phyloP scores from a whole-genome alignment of 179 eudicot genomes.

The Carnegiea gigantea region DNA sequence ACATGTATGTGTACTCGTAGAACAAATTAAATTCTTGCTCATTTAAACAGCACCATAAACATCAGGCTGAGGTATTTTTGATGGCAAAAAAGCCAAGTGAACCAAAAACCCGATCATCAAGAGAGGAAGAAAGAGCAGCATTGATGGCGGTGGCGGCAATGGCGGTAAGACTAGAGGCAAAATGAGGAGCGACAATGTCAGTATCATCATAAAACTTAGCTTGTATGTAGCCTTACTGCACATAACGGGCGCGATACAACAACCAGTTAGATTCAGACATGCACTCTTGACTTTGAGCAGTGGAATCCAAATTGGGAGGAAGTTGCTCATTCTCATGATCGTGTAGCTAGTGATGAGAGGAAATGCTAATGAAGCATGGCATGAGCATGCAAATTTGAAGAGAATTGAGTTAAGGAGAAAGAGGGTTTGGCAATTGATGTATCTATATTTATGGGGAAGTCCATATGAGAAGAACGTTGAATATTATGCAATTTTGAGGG shows the following conservation, averaged over 20 bases:
- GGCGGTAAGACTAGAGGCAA: not conserved
- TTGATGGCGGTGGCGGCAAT: not conserved
- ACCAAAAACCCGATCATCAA: not conserved
- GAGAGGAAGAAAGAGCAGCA: not conserved
- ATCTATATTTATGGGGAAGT: not conserved
- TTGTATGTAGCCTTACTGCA: not conserved
- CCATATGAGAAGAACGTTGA: not conserved
- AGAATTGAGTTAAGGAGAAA: not conserved
- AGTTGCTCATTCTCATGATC: not conserved
- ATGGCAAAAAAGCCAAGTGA: not conserved
- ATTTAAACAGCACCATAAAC: not conserved
- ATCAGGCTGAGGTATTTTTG: not conserved
- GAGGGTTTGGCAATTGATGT: not conserved
- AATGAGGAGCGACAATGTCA: not conserved
- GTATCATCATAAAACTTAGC: not conserved
- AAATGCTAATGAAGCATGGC: not conserved
- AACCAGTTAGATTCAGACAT: not conserved
- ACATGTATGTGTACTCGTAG: no score
- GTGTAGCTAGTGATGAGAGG: not conserved
- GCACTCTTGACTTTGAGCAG: not conserved
- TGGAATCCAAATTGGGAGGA: not conserved
- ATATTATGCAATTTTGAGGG: not conserved
- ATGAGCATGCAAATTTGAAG: not conserved
- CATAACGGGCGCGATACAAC: not conserved
- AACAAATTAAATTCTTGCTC: no score